Evolutionary conservation across 345 rosid genomes (phyloP).

Genomic region (Dipteronia sinensis): DNA sequence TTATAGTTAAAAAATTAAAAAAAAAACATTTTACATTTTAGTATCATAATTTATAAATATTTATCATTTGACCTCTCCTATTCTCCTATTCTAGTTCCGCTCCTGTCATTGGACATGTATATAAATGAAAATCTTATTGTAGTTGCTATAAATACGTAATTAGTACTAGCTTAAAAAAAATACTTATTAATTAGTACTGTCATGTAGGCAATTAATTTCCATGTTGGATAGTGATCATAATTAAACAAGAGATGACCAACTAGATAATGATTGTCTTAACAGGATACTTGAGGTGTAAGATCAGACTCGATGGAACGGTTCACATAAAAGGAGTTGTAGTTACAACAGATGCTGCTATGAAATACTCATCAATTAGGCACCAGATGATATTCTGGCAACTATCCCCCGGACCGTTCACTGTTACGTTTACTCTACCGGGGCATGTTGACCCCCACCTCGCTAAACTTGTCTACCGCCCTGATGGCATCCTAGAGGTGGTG

Average conservation of each 20-base stretch:
- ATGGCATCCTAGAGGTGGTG: constrained; percentile 50
- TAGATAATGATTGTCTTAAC: constrained; percentile 19
- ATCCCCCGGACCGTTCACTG: constrained; percentile 40
- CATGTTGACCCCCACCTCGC: constrained; percentile 53
- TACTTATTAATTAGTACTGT: too few relatives aligned
- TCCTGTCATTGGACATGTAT: background rate
- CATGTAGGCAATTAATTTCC: background rate
- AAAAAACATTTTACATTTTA: too few relatives aligned
- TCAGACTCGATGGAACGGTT: constrained; percentile 58
- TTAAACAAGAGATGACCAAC: background rate
- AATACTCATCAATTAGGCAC: constrained; percentile 24
- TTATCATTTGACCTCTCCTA: too few relatives aligned
- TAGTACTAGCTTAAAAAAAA: too few relatives aligned
- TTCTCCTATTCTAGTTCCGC: too few relatives aligned
- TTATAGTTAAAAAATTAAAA: too few relatives aligned
- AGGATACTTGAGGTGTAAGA: constrained; percentile 58
- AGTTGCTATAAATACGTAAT: background rate
- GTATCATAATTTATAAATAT: too few relatives aligned
- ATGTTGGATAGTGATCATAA: background rate
- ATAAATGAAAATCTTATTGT: background rate
- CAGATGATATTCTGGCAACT: constrained; percentile 40
- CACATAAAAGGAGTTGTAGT: constrained; percentile 46
- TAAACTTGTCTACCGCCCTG: constrained; percentile 37
- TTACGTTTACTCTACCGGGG: constrained; percentile 49
- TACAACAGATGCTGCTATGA: constrained; percentile 29